Percentiles rank a stretch among this genome's conserved stretches.
phyloP scores from a whole-genome alignment of 495 filamentous ascomycete species.

The Articulospora tetracladia region DNA sequence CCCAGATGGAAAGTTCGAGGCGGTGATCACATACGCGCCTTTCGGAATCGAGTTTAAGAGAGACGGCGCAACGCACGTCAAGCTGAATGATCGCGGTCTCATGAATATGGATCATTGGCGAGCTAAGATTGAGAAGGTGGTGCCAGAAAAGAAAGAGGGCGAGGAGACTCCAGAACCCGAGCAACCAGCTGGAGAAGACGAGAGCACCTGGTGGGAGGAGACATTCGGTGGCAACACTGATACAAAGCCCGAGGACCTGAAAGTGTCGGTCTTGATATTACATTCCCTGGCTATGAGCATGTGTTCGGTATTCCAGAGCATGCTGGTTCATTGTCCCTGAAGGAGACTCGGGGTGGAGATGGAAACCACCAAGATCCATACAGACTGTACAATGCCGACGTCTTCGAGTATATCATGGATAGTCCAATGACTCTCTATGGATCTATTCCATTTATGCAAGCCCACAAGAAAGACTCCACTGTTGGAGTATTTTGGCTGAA shows the following conservation, averaged over 20 bases:
- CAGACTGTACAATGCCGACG: constrained; percentile 90
- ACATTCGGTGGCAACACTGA: constrained; percentile 92
- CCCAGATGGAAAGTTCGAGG: constrained; percentile 68
- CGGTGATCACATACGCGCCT: constrained; percentile 74
- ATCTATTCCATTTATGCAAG: constrained; percentile 94
- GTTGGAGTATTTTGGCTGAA: constrained; percentile 99
- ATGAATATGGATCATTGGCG: constrained; percentile 96
- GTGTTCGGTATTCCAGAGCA: constrained; percentile 96
- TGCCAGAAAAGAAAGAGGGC: constrained; percentile 43
- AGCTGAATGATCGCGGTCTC: constrained; percentile 80
- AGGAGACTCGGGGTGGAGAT: constrained; percentile 82
- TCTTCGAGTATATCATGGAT: constrained; percentile 95
- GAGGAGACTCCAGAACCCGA: constrained; percentile 35
- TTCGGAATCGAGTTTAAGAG: constrained; percentile 83
- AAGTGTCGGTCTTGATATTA: constrained; percentile 84
- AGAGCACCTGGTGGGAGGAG: constrained; percentile 97
- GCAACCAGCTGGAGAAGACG: constrained; percentile 36
- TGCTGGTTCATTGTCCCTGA: constrained; percentile 80
- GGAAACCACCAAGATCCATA: constrained; percentile 91
- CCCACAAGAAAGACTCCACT: constrained; percentile 86
- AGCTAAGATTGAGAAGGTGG: constrained; percentile 67
- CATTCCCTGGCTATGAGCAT: constrained; percentile 85
- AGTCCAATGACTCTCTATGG: constrained; percentile 99
- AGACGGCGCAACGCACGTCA: constrained; percentile 76
- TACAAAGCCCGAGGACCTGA: constrained; percentile 87